phyloP scores from a whole-genome alignment of 129 eudicot species.

The Flaveria linearis region DNA sequence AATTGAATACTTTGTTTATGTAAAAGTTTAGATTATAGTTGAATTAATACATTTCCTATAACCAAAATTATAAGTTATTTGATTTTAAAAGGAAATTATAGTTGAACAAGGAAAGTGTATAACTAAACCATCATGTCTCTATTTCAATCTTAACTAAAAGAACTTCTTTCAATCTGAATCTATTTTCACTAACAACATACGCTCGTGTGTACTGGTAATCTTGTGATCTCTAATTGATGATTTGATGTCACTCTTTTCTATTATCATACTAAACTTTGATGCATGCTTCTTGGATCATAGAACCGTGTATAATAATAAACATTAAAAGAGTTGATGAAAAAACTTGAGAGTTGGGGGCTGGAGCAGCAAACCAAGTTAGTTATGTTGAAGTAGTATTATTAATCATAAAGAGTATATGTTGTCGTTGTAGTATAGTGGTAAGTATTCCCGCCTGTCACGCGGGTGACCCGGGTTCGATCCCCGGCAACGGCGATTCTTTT shows the following conservation, averaged over 20 bases:
- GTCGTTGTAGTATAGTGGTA: constrained; percentile 97
- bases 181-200: neutral
- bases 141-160: neutral
- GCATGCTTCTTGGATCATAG: neutral
- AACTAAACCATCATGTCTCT: neutral
- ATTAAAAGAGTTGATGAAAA: neutral
- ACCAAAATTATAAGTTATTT: no score
- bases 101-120: no score
- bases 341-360: neutral
- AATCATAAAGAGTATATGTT: neutral
- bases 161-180: no score
- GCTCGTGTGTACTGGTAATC: no score
- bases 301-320: neutral
- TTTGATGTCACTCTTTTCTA: neutral
- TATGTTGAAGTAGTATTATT: no score
- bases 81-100: no score
- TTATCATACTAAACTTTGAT: neutral
- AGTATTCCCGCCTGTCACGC: constrained; percentile 98
- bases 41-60: no score
- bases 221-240: no score
- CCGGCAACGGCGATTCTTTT: constrained; percentile 69
- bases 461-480: constrained; percentile 99
- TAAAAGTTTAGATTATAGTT: no score
- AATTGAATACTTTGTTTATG: neutral
- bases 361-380: neutral